Conservation (phyloP, 345 rosid genomes). For the Populus alba region DNA sequence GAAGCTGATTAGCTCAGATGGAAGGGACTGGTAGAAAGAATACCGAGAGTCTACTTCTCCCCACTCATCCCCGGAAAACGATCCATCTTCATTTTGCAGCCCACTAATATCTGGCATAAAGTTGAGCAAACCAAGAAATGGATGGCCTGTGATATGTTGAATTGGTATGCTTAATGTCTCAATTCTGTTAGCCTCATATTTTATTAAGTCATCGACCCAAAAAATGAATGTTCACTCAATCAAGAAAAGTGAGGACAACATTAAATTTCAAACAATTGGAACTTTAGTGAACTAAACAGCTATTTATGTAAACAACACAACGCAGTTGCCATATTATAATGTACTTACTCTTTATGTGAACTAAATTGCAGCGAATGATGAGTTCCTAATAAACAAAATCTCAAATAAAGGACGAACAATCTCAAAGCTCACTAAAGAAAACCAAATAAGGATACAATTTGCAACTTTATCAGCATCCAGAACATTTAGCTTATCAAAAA, state of each 20-base stretch:
- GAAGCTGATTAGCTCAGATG: not conserved
- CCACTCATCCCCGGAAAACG: slow-evolving; percentile 92
- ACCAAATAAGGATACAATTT: slow-evolving; percentile 67
- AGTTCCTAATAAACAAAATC: not conserved
- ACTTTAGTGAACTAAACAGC: not conserved
- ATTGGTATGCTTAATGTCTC: not conserved
- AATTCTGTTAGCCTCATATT: not conserved
- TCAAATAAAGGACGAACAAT: not conserved
- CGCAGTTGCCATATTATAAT: not conserved
- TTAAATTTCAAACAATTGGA: not conserved
- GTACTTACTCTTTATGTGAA: not conserved
- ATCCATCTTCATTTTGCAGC: slow-evolving; percentile 91
- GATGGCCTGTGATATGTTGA: not conserved
- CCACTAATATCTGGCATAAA: slow-evolving; percentile 57
- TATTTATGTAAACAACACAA: not conserved
- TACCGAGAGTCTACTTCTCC: slow-evolving; percentile 95
- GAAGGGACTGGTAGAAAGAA: not conserved
- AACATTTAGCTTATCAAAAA: slow-evolving; percentile 60
- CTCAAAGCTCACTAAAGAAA: not conserved
- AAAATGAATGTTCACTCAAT: no score
- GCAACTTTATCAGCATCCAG: slow-evolving; percentile 69
- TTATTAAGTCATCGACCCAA: not conserved
- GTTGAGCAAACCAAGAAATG: slow-evolving; percentile 28
- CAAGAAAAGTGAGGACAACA: not conserved
- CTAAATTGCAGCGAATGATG: not conserved